Conservation (phyloP, 2,329 filamentous ascomycete genomes). For the Colletotrichum spaethianum region DNA sequence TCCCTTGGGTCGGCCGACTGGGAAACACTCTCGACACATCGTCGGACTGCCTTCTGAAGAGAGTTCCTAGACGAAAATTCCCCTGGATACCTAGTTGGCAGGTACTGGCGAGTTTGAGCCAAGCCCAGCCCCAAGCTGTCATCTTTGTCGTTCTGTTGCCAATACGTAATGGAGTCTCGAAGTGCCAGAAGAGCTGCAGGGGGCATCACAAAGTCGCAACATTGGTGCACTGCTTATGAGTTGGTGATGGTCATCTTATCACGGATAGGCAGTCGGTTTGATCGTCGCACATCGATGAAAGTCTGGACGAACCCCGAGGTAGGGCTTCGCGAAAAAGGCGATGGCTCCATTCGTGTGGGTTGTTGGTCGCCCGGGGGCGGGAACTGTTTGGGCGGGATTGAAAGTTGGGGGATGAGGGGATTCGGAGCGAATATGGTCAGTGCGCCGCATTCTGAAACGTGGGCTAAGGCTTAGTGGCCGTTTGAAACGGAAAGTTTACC, state of each 20-base stretch:
- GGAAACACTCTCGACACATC: background rate
- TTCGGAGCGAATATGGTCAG: constrained; percentile 17
- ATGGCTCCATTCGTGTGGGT: background rate
- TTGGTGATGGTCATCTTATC: background rate
- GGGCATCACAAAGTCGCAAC: constrained; percentile 3
- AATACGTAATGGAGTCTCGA: no score
- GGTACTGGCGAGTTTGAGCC: background rate
- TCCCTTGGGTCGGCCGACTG: background rate
- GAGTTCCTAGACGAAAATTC: no score
- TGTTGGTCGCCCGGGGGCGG: constrained; percentile 14
- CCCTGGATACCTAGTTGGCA: no score
- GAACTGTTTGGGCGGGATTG: background rate
- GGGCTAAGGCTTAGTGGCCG: constrained; percentile 20
- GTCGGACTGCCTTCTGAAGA: background rate
- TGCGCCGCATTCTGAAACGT: constrained; percentile 27
- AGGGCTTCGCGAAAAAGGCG: background rate
- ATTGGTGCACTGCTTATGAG: background rate
- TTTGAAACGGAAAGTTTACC: constrained; percentile 30
- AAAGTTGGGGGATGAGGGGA: constrained; percentile 24
- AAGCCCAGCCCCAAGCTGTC: background rate
- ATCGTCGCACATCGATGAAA: background rate
- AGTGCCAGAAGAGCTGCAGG: background rate
- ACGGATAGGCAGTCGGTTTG: constrained; percentile 9
- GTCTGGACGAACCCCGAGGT: constrained; percentile 13
- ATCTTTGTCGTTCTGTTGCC: background rate